Percentiles rank a stretch among this genome's conserved stretches.
These are phyloP conservation scores for Claviceps paspali DNA, from an alignment of 2,329 filamentous ascomycete genomes.

Conservation along the genomic window DNA sequence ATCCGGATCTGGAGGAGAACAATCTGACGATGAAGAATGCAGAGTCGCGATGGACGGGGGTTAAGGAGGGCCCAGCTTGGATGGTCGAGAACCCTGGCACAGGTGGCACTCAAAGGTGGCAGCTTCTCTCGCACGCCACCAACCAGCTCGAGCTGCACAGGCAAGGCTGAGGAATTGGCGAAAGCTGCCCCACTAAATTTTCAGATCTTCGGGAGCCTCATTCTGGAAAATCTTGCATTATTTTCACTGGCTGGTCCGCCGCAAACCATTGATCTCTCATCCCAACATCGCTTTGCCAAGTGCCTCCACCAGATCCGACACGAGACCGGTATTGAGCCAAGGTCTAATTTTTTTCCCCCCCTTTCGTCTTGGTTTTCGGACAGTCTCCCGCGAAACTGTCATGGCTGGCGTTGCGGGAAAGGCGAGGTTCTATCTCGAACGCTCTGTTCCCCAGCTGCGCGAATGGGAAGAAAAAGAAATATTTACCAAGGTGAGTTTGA, in stretches of 20 bases:
- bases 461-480: conserved; percentile 87
- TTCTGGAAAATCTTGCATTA: conserved; percentile 19
- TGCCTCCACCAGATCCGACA: background rate
- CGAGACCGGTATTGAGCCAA: background rate
- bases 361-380: no score
- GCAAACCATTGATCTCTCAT: background rate
- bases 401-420: conserved; percentile 87
- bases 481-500: conserved; percentile 53
- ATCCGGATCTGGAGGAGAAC: conserved; percentile 12
- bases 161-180: conserved; percentile 3
- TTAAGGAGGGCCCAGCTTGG: no score
- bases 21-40: conserved; percentile 1
- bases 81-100: no score
- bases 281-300: background rate
- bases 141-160: background rate
- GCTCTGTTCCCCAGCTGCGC: conserved; percentile 78
- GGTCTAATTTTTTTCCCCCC: no score
- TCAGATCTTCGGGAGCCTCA: conserved; percentile 8
- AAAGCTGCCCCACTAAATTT: conserved; percentile 12
- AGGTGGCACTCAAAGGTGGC: no score
- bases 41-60: background rate
- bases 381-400: background rate
- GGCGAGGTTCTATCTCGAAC: conserved; percentile 87
- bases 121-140: no score
- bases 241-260: background rate